A percentile compares a stretch with the other conserved stretches of the same genome.
Conservation (phyloP, 1,139 yeast species). For the Protomyces macrosporus region DNA sequence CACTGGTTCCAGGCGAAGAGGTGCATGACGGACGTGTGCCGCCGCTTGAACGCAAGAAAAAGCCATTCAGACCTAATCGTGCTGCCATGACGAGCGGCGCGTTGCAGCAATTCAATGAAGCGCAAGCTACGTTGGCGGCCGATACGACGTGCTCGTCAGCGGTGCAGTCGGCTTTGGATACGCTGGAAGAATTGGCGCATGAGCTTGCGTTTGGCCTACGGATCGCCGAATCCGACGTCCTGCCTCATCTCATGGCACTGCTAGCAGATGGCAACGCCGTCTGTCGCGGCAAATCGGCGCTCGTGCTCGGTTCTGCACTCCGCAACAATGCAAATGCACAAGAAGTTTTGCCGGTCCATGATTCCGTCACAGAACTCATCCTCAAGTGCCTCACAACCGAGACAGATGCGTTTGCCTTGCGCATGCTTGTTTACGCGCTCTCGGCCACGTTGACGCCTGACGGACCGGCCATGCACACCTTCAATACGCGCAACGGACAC, state of each 20-base stretch:
- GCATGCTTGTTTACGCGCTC: conserved; percentile 36
- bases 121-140: not conserved
- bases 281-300: conserved; percentile 37
- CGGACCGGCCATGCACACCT: conserved; percentile 28
- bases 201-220: conserved; percentile 59
- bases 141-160: not conserved
- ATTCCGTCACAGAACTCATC: conserved; percentile 28
- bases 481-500: conserved; percentile 28
- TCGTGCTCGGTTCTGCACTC: conserved; percentile 43
- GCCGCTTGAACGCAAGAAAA: not conserved
- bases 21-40: not conserved
- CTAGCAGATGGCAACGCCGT: conserved; percentile 30
- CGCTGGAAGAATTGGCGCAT: conserved; percentile 56
- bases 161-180: conserved; percentile 42
- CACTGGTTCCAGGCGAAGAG: conserved; percentile 25
- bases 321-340: conserved; percentile 71
- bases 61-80: conserved; percentile 13
- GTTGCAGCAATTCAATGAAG: not conserved
- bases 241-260: conserved; percentile 28
- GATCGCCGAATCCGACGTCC: conserved; percentile 32
- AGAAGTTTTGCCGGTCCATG: conserved; percentile 32
- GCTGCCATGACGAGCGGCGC: conserved; percentile 4
- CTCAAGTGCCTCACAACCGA: conserved; percentile 31
- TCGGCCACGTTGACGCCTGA: conserved; percentile 37
- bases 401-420: conserved; percentile 31